Percentiles rank a stretch among this genome's conserved stretches.
Conservation (phyloP, 2,329 filamentous ascomycete species). For the Davidsoniella virescens region DNA sequence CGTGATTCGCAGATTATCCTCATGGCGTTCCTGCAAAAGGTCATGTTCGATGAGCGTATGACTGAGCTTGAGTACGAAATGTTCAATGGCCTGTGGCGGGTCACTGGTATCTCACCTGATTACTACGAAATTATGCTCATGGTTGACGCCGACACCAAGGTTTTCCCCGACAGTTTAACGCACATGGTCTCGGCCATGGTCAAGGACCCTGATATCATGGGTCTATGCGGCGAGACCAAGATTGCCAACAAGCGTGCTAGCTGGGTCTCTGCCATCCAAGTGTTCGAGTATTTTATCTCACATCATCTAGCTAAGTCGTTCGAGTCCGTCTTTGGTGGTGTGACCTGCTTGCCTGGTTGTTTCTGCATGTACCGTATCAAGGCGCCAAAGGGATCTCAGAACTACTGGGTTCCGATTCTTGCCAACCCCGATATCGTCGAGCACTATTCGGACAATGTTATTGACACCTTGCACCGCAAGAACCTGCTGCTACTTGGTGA, state of each 20-base stretch:
- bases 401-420: conserved; percentile 98
- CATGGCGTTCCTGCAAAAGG: conserved; percentile 98
- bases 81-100: conserved; percentile 98
- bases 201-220: conserved; percentile 98
- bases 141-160: conserved; percentile 98
- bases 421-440: conserved; percentile 97
- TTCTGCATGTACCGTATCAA: conserved; percentile 99
- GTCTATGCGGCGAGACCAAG: conserved; percentile 95
- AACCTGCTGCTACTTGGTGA: conserved; percentile 82
- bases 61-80: conserved; percentile 98
- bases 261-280: conserved; percentile 96
- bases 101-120: conserved; percentile 94
- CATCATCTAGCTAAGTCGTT: conserved; percentile 95
- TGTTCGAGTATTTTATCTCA: conserved; percentile 99
- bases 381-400: conserved; percentile 91
- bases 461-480: conserved; percentile 96
- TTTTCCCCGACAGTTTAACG: conserved; percentile 94
- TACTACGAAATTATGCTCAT: conserved; percentile 97
- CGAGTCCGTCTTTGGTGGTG: conserved; percentile 96
- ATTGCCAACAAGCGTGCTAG: conserved; percentile 93
- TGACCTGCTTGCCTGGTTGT: conserved; percentile 93
- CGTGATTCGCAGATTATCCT: conserved; percentile 97
- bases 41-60: conserved; percentile 99
- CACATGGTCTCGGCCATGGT: conserved; percentile 99
- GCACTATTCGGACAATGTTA: conserved; percentile 98